Percentiles rank a stretch among this genome's conserved stretches.
phyloP scores from a whole-genome alignment of 371 early-diverging fungal genomes.

The Mortierella sp. region DNA sequence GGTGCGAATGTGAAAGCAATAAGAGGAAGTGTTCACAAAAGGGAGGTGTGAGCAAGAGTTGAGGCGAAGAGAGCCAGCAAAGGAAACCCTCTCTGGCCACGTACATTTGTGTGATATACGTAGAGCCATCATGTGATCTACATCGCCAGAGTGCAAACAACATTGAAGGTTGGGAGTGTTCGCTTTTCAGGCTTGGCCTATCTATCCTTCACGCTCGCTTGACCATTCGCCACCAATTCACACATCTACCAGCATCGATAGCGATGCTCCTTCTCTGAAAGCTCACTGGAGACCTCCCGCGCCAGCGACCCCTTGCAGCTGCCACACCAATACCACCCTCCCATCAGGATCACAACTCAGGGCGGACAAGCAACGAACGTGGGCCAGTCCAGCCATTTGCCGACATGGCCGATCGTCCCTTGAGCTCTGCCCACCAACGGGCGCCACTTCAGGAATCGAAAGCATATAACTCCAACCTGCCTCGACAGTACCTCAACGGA shows the following conservation, averaged over 20 bases:
- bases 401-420: slow-evolving; percentile 34
- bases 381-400: slow-evolving; percentile 1
- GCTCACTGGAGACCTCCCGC: background rate
- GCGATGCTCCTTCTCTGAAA: background rate
- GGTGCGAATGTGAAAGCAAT: background rate
- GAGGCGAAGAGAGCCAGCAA: too few species aligned
- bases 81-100: too few species aligned
- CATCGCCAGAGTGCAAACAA: background rate
- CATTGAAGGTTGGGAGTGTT: background rate
- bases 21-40: background rate
- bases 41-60: too few species aligned
- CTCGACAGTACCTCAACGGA: background rate
- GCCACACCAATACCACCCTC: slow-evolving; percentile 4
- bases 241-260: background rate
- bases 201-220: background rate
- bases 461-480: slow-evolving; percentile 1
- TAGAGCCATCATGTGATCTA: too few species aligned
- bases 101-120: too few species aligned
- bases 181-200: background rate
- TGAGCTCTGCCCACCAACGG: slow-evolving; percentile 10
- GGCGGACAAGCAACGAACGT: slow-evolving; percentile 9
- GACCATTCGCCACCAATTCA: slow-evolving; percentile 12
- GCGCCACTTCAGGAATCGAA: slow-evolving; percentile 30
- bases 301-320: background rate
- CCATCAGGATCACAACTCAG: slow-evolving; percentile 10